Conservation (phyloP, 2,329 filamentous ascomycete genomes). For the Aspergillus costaricaensis region DNA sequence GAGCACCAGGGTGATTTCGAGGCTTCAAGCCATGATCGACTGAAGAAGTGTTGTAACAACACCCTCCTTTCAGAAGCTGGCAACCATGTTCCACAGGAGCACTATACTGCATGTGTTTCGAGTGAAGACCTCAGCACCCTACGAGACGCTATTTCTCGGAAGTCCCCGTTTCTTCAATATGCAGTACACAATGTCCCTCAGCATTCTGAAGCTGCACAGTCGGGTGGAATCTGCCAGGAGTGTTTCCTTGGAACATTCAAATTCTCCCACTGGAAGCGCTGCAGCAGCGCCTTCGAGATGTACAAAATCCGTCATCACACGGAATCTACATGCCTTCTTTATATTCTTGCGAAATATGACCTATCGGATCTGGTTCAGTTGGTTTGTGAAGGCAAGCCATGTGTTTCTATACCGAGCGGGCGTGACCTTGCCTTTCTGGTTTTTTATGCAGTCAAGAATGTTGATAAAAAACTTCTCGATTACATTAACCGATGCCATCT, state of each 20-base stretch:
- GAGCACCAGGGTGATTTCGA: constrained; percentile 27
- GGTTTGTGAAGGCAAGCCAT: too few species aligned
- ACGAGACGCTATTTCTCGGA: background rate
- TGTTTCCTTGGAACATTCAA: constrained; percentile 32
- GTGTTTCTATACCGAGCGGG: background rate
- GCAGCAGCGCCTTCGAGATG: constrained; percentile 38
- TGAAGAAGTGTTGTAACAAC: constrained; percentile 38
- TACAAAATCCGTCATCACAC: constrained; percentile 31
- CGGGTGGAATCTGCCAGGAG: constrained; percentile 18
- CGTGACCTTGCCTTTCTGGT: too few species aligned
- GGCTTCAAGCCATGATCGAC: constrained; percentile 42
- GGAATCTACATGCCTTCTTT: constrained; percentile 5
- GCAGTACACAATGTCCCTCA: constrained; percentile 29
- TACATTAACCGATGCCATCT: too few species aligned
- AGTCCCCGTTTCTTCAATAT: constrained; percentile 44
- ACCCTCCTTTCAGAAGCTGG: background rate
- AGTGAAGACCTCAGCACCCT: background rate
- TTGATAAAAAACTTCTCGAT: fast-evolving
- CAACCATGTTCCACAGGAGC: background rate
- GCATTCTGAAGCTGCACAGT: constrained; percentile 32
- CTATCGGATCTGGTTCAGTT: too few species aligned
- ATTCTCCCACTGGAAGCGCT: constrained; percentile 30
- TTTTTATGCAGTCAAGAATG: too few species aligned
- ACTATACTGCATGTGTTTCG: background rate
- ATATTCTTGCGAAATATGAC: constrained; percentile 22